Percentiles rank a stretch among this genome's conserved stretches.
Conservation (phyloP, 441 rosid genomes). For the Kokia cookei region DNA sequence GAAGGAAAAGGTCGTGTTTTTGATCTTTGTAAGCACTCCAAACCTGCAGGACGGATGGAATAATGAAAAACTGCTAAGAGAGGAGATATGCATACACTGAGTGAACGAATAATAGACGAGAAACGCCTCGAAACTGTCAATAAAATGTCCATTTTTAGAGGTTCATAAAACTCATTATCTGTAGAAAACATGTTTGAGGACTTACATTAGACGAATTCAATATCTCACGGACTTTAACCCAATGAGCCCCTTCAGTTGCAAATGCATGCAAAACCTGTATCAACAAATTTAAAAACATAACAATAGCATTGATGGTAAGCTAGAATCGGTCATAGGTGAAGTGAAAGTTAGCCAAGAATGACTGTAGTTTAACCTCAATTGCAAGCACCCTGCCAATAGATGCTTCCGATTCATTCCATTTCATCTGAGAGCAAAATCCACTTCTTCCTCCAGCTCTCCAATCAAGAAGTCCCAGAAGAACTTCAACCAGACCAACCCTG, state of each 20-base stretch:
- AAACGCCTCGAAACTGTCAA: not conserved
- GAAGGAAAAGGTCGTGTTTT: conserved; percentile 95
- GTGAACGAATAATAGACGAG: not conserved
- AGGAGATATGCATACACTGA: not conserved
- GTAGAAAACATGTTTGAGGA: not conserved
- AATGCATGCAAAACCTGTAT: conserved; percentile 91
- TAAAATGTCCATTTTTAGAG: not conserved
- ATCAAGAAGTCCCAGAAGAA: conserved; percentile 96
- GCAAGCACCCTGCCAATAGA: conserved; percentile 97
- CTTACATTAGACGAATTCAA: conserved; percentile 88
- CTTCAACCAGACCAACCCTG: conserved; percentile 96
- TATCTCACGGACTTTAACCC: conserved; percentile 79
- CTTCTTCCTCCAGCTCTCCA: conserved; percentile 95
- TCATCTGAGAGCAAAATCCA: conserved; percentile 90
- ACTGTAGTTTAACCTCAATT: conserved; percentile 59
- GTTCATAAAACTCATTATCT: not conserved
- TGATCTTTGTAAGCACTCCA: conserved; percentile 98
- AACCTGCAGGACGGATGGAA: conserved; percentile 38
- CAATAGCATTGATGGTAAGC: not conserved
- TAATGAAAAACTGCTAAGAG: not conserved
- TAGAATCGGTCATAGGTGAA: not conserved
- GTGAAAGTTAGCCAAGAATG: not conserved
- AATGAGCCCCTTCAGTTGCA: conserved; percentile 96
- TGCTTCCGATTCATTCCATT: conserved; percentile 99
- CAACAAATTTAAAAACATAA: not conserved